Evolutionary conservation across 108 stramenopile genomes (phyloP), one percentile per base, ranked within the genome.

Genomic region (Phaeodactylum tricornutum): DNA sequence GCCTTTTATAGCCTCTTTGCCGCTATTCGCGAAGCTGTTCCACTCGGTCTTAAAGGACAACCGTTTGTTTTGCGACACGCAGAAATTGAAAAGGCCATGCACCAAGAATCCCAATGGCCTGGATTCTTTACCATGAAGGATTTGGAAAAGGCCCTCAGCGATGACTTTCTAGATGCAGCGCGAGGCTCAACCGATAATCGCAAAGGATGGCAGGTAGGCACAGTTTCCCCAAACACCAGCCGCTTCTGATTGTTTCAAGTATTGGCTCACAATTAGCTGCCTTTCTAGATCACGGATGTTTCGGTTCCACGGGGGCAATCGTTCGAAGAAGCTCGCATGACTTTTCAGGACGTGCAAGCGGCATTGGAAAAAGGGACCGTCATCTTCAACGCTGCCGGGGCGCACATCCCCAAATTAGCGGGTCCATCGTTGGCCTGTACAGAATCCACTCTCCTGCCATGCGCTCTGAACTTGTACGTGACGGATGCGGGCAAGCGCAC

Each of bases 391-490:
- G 72, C 76, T 3, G 72, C 72, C 33, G 86, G 86, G 40, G 83
- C 83, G 6, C 83, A 85, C 34, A 77, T 90, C 52, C 81, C 83
- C 9, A 68, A 61, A 50, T 62, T 94, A 31, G 87, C 93, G 9
- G 85, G 73, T 14, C 66, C 87, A 12, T 66, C 79, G 36, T 55
- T 92, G 46, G 89, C 85, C 5, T 69, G 65, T 1, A 67, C 75
- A 17, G 93, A 94, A 67, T 85, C 89, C 8, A 62, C 81, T 3
- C 57, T 61, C 22, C 63, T 91, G 15, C 93, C 91, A 22, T 79
- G 67, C 38, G 80, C 77, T 45, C 35, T 87, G 7, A 95, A 95
- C 52, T 47, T 92, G 32, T 95, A 95, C 53, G 71, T 92, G 22
- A 95, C 94, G 0, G 69, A 84, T 6, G 54, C 72, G 3, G 83